Evolutionary conservation across 352 stramenopile genomes (phyloP), one percentile per base, ranked within the genome.

Genomic region (Phytophthora sansomeana): DNA sequence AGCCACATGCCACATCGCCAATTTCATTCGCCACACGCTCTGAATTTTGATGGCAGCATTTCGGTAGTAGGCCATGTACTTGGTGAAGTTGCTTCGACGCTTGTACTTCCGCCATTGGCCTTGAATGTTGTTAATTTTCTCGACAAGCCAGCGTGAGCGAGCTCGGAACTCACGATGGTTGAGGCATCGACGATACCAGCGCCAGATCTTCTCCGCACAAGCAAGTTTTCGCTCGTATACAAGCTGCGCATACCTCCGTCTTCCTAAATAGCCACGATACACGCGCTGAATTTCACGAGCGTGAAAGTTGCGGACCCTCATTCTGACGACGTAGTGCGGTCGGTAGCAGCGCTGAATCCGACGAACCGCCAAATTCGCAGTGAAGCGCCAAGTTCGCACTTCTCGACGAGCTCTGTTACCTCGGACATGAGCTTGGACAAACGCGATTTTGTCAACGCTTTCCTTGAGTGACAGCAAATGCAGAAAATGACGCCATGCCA

Each of bases 41-140:
- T 91, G 78, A 19, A 91, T 87, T 5, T 66, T 60, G 0, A 63
- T 78, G 0, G 69, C 75, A 32, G 46, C 54, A 1, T 6, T 3
- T 4, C 77, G 77, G 21, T 88, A 87, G 52, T 54, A 77, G 0
- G 21, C 59, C n/a, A 90, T 42, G 38, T 82, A 81, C 21, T 60
- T 63, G 9, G 54, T 66, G 7, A 90, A 74, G 33, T 69, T 75
- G 11, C 54, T 28, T 32, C 73, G 58, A 3, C 59, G 68, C 42
- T 70, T 61, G 52, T 83, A 77, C 36, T 75, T 81, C 3, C 81
- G 69, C 78, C 83, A 93, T 38, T 91, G 75, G 11, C 73, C 63
- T 63, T 93, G 81, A 58, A 91, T 85, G 36, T 56, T 69, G 55
- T 63, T 69, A 26, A 90, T 73, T 53, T 86, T 87, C 11, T 30